A percentile compares a stretch with the other conserved stretches of the same genome.
Evolutionary conservation across 306 rosid genomes (phyloP).

Genomic region (Betula pendula): DNA sequence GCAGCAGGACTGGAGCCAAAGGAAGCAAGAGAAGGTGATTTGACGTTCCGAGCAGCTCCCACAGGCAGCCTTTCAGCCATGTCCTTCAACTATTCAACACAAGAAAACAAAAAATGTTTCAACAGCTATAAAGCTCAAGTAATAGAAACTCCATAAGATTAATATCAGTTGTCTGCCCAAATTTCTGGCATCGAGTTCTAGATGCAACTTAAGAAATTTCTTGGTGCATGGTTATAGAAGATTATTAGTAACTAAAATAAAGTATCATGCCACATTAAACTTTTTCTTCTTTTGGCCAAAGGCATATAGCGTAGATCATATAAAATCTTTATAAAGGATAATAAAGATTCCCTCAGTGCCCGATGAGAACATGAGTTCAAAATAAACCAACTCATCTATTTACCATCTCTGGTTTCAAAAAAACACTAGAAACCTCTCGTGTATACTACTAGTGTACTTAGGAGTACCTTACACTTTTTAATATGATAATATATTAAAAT

Average conservation of each 20-base stretch:
- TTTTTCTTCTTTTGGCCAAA: not conserved
- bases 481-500: no score
- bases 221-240: not conserved
- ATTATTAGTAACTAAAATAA: not conserved
- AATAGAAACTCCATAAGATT: not conserved
- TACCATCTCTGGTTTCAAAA: not conserved
- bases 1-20: constrained; percentile 59
- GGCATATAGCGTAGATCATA: not conserved
- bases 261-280: not conserved
- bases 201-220: not conserved
- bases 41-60: constrained; percentile 73
- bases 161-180: not conserved
- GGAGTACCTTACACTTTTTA: no score
- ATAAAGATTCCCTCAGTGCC: not conserved
- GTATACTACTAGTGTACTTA: no score
- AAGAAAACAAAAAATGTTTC: constrained; percentile 13
- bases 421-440: no score
- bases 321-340: not conserved
- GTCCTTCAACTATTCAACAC: constrained; percentile 72
- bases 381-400: not conserved
- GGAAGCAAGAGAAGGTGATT: constrained; percentile 74
- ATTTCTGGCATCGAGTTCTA: constrained; percentile 3
- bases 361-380: not conserved
- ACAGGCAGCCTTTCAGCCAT: constrained; percentile 98
- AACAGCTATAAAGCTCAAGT: constrained; percentile 3